Base-by-base conservation (phyloP, 805 yeast genomes). In the Wickerhamiella sergipiensis region DNA sequence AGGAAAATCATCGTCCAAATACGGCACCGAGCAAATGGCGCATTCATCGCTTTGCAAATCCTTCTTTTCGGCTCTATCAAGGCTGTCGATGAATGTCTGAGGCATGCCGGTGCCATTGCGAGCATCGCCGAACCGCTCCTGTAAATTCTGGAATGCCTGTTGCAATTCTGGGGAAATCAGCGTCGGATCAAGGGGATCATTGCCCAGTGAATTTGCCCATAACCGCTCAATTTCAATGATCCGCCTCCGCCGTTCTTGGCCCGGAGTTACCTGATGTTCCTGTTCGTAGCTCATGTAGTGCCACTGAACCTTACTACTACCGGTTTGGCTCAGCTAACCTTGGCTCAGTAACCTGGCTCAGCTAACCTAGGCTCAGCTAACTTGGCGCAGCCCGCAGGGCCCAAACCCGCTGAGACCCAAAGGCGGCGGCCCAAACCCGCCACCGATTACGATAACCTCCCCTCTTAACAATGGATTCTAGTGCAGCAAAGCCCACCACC, bases 21-120 rank as follows among this genome's bases (percentile, higher is more conserved):
- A 89, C 52, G 75, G 77, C 55, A 76, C 77, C 19, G 92, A 83
- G 59, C 97, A 89, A 40, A 89, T 89, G 0, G 96, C 82, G 64
- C 97, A 89, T 17, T 80, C 74, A 49, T 84, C 86, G 9, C 53
- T 53, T 47, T 69, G 60, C 15, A 73, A 55, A 10, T 70, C 68
- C 51, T 67, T 70, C 33, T 72, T 68, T 1, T 77, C 68, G 0
- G 89, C 79, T 52, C 97, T 67, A 24, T 87, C 95, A 49, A 89
- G 71, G 0, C 83, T 70, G 61, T 88, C 97, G 6, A 90, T 67
- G 59, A 78, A 86, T 43, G 74, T 75, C 55, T 83, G 84, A 10
- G 79, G 69, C 4, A 86, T 84, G 0, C 92, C 90, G 13, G 24
- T 9, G 19, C 42, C 45, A 13, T 43, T 15, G 21, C 45, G 40